Evolutionary conservation across 2,329 filamentous ascomycete species (phyloP).

Genomic region (Plenodomus biglobosus): DNA sequence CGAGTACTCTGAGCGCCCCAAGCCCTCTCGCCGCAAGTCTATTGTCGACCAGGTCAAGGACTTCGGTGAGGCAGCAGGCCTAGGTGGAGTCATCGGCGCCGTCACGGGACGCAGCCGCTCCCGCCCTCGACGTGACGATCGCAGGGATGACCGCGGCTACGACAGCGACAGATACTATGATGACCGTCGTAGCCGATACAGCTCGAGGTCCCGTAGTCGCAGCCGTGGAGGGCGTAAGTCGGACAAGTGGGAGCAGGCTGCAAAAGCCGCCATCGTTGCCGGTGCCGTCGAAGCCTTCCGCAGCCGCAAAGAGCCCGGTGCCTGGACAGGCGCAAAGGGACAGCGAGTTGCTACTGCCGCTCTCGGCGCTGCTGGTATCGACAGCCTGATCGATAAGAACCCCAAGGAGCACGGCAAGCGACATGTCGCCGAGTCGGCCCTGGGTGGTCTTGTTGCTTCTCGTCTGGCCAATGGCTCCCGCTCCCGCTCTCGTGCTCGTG

Average conservation of each 20-base stretch:
- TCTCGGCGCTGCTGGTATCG: conserved; percentile 79
- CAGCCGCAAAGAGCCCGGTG: conserved; percentile 82
- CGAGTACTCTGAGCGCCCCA: conserved; percentile 47
- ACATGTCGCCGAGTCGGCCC: conserved; percentile 80
- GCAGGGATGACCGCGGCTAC: conserved; percentile 53
- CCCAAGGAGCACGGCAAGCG: conserved; percentile 74
- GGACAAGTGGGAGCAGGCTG: conserved; percentile 66
- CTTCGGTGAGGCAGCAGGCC: conserved; percentile 59
- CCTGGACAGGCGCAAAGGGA: conserved; percentile 88
- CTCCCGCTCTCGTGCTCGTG: conserved; percentile 57
- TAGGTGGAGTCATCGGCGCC: conserved; percentile 57
- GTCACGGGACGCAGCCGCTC: conserved; percentile 59
- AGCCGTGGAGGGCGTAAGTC: conserved; percentile 50
- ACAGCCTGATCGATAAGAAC: conserved; percentile 69
- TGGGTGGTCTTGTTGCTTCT: conserved; percentile 85
- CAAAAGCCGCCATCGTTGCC: conserved; percentile 86
- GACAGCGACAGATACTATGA: conserved; percentile 43
- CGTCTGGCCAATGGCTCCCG: conserved; percentile 78
- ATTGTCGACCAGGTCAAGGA: conserved; percentile 60
- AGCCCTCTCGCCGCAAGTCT: conserved; percentile 55
- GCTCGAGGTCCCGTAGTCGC: conserved; percentile 53
- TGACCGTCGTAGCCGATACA: conserved; percentile 49
- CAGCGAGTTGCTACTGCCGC: conserved; percentile 90
- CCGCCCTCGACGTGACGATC: conserved; percentile 51
- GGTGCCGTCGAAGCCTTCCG: conserved; percentile 92